A percentile compares a stretch with the other conserved stretches of the same genome.
phyloP scores from a whole-genome alignment of 495 filamentous ascomycete species.

The Penicillium malachiteum region DNA sequence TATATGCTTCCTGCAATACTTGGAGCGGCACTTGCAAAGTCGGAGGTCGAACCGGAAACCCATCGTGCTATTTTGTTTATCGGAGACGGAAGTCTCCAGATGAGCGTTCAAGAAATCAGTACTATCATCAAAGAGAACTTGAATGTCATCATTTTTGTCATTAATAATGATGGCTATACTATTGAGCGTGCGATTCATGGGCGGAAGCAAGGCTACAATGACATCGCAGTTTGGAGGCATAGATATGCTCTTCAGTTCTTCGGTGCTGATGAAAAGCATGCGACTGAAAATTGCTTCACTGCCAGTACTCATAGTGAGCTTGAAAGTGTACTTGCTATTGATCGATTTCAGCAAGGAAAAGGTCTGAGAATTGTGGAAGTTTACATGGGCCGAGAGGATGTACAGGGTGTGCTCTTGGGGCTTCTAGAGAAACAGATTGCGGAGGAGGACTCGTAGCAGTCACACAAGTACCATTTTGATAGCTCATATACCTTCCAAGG shows the following conservation, averaged over 20 bases:
- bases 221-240: conserved; percentile 29
- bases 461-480: no score
- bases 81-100: conserved; percentile 78
- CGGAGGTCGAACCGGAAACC: conserved; percentile 1
- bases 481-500: no score
- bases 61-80: conserved; percentile 61
- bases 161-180: conserved; percentile 71
- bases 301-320: no score
- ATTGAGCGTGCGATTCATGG: conserved; percentile 73
- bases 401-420: no score
- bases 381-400: no score
- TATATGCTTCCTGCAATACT: conserved; percentile 42
- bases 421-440: no score
- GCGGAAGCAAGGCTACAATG: conserved; percentile 66
- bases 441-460: no score
- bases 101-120: conserved; percentile 72
- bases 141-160: conserved; percentile 69
- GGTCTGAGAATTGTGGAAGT: no score
- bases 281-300: no score
- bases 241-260: neutral
- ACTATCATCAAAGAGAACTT: conserved; percentile 69
- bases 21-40: conserved; percentile 39
- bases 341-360: no score
- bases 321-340: no score
- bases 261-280: neutral